phyloP scores from a whole-genome alignment of 2,329 filamentous ascomycete species.

The Fusarium euwallaceae region DNA sequence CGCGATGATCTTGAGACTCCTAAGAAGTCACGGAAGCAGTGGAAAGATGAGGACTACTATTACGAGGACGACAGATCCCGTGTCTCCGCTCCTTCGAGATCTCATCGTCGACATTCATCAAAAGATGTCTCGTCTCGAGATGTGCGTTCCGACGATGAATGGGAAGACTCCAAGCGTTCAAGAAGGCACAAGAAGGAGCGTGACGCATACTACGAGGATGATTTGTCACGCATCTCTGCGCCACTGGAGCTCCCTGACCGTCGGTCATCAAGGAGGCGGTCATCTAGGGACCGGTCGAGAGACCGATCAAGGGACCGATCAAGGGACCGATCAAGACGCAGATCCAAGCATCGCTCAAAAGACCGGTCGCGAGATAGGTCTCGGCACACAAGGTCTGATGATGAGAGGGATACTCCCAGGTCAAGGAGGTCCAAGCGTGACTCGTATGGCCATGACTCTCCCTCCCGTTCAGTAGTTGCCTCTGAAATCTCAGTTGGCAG shows the following conservation, averaged over 20 bases:
- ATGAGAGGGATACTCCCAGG: slow-evolving; percentile 49
- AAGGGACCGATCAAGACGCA: slow-evolving; percentile 23
- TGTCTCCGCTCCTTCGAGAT: slow-evolving; percentile 26
- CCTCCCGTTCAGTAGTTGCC: slow-evolving; percentile 49
- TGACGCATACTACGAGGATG: slow-evolving; percentile 28
- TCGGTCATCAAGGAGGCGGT: slow-evolving; percentile 31
- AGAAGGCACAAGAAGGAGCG: slow-evolving; percentile 35
- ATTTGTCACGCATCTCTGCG: slow-evolving; percentile 23
- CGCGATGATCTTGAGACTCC: slow-evolving; percentile 28
- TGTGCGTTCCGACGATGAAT: slow-evolving; percentile 38
- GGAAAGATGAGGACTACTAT: slow-evolving; percentile 31
- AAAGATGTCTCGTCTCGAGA: slow-evolving; percentile 33
- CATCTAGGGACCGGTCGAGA: slow-evolving; percentile 32
- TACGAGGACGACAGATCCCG: slow-evolving; percentile 35
- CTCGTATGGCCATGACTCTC: slow-evolving; percentile 47
- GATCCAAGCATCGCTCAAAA: slow-evolving; percentile 14
- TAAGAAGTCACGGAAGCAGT: slow-evolving; percentile 24
- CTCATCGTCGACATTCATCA: slow-evolving; percentile 34
- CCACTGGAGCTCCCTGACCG: slow-evolving; percentile 27
- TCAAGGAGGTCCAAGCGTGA: slow-evolving; percentile 55
- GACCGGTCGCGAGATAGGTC: slow-evolving; percentile 16
- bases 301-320: slow-evolving; percentile 31
- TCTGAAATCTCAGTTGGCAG: slow-evolving; percentile 55
- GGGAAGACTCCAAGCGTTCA: slow-evolving; percentile 27
- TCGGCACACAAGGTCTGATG: slow-evolving; percentile 43